Conservation (phyloP, 2,329 filamentous ascomycete genomes). For the Escovopsis weberi region DNA sequence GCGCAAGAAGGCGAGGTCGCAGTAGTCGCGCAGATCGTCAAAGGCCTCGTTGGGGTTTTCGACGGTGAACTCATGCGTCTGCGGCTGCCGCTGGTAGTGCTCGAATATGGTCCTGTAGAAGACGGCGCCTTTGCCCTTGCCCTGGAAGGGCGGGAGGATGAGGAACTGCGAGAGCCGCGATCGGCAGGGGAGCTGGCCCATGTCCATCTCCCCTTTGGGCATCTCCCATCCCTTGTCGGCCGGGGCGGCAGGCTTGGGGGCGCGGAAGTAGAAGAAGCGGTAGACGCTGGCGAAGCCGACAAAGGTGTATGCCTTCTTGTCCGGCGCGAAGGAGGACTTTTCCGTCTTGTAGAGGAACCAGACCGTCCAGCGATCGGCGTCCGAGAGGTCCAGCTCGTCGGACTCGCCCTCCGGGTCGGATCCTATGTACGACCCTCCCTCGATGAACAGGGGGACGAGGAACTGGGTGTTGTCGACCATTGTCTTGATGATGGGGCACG, state of each 20-base stretch:
- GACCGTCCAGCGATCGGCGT: constrained; percentile 78
- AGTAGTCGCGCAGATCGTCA: constrained; percentile 63
- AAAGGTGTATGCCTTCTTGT: constrained; percentile 55
- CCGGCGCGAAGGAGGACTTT: constrained; percentile 22
- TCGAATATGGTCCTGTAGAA: constrained; percentile 73
- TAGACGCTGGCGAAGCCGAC: constrained; percentile 86
- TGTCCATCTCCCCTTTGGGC: constrained; percentile 28
- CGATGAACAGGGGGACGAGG: constrained; percentile 75
- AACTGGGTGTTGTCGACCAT: constrained; percentile 73
- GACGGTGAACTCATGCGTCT: constrained; percentile 72
- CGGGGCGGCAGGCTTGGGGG: constrained; percentile 28
- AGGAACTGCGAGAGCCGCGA: constrained; percentile 87
- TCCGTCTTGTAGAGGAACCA: constrained; percentile 70
- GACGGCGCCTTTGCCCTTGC: constrained; percentile 59
- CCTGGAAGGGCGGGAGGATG: constrained; percentile 76
- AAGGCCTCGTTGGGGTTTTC: constrained; percentile 88
- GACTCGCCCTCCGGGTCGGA: constrained; percentile 33
- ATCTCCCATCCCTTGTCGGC: constrained; percentile 29
- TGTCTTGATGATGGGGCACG: constrained; percentile 52
- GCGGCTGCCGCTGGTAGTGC: constrained; percentile 48
- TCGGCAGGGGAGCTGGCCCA: constrained; percentile 55
- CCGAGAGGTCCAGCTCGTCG: constrained; percentile 51
- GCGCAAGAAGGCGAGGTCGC: constrained; percentile 54
- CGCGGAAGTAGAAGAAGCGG: constrained; percentile 57
- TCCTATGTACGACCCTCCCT: constrained; percentile 69